Conservation (phyloP, 441 rosid species). For the Populus hybrid region DNA sequence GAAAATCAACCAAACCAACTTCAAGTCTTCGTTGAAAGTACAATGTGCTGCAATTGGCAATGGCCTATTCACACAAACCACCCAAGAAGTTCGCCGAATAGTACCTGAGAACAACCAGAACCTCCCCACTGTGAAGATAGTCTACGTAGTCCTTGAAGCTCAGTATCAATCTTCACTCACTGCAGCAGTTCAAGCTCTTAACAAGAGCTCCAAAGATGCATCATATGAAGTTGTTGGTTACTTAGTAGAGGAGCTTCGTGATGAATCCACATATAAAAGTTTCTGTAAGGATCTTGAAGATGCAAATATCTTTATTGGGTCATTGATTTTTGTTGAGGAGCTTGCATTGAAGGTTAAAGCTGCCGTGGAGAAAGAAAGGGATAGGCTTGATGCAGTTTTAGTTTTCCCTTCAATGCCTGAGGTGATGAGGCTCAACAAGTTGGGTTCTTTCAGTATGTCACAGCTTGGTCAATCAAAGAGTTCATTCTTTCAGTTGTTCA, state of each 20-base stretch:
- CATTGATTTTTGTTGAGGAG: constrained; percentile 93
- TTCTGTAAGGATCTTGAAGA: constrained; percentile 87
- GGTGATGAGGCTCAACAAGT: constrained; percentile 91
- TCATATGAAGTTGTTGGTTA: constrained; percentile 85
- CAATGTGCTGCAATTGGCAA: constrained; percentile 74
- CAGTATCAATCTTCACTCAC: constrained; percentile 87
- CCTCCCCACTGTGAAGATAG: constrained; percentile 76
- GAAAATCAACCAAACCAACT: constrained; percentile 33
- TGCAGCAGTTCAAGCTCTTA: constrained; percentile 71
- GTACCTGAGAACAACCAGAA: constrained; percentile 64
- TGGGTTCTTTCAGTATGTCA: constrained; percentile 97
- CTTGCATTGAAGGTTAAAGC: constrained; percentile 81
- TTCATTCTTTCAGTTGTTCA: constrained; percentile 90
- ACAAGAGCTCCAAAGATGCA: constrained; percentile 55
- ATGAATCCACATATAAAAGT: constrained; percentile 53
- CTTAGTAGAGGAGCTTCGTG: constrained; percentile 88
- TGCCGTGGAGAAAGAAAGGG: constrained; percentile 94
- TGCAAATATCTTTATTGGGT: constrained; percentile 90
- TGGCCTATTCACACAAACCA: constrained; percentile 93
- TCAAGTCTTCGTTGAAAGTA: constrained; percentile 44
- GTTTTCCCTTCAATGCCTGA: constrained; percentile 99
- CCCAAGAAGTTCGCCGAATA: constrained; percentile 80
- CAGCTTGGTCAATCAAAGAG: constrained; percentile 97
- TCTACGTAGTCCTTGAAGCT: constrained; percentile 95
- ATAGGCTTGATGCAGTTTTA: constrained; percentile 89